These are phyloP conservation scores for Hevea brasiliensis DNA, from an alignment of 345 rosid genomes.

Conservation along the genomic window DNA sequence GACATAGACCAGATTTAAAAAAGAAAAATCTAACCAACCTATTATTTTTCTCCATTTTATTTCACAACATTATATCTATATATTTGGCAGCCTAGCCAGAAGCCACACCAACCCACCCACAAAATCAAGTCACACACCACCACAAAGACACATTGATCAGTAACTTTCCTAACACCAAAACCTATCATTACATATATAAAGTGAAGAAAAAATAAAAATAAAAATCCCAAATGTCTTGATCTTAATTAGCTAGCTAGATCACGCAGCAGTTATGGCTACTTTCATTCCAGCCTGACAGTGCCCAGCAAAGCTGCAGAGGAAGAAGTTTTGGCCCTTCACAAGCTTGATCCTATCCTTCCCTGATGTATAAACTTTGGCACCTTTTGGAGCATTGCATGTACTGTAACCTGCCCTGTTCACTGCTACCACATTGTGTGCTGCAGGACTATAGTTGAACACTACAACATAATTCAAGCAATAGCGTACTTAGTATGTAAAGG, in stretches of 20 bases:
- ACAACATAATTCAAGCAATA: slow-evolving; percentile 1
- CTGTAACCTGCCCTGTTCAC: slow-evolving; percentile 43
- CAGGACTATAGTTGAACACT: slow-evolving; percentile 61
- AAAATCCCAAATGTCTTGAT: not conserved
- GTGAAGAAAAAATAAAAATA: not conserved
- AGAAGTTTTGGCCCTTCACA: slow-evolving; percentile 47
- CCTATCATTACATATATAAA: not conserved
- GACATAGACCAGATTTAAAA: too few species aligned
- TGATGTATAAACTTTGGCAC: slow-evolving; percentile 35
- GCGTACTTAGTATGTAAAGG: too few species aligned
- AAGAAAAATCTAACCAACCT: too few species aligned
- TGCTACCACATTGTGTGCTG: slow-evolving; percentile 44
- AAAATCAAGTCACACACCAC: not conserved
- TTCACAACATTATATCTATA: too few species aligned
- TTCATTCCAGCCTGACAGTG: slow-evolving; percentile 59
- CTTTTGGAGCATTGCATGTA: slow-evolving; percentile 37
- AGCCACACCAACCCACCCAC: not conserved
- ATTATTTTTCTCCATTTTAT: not conserved
- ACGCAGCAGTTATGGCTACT: slow-evolving; percentile 41
- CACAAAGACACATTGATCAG: not conserved
- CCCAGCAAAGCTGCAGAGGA: slow-evolving; percentile 43
- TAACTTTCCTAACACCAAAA: not conserved
- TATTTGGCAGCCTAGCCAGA: too few species aligned
- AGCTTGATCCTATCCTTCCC: slow-evolving; percentile 58
- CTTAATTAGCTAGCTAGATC: not conserved